phyloP scores from a whole-genome alignment of 2,329 filamentous ascomycete species.

The Pleomassaria siparia region DNA sequence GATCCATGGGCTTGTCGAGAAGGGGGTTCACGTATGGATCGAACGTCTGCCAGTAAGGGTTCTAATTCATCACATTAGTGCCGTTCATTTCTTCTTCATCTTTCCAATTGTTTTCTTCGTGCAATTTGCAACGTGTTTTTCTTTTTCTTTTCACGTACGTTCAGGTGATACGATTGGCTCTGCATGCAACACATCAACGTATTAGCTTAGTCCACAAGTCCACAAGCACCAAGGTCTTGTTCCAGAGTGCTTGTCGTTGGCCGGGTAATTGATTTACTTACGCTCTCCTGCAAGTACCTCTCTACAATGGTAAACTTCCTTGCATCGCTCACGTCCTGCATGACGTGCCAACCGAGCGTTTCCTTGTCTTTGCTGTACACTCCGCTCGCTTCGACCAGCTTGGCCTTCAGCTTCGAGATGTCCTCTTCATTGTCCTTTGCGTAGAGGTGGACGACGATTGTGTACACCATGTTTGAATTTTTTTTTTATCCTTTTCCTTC shows the following conservation, averaged over 20 bases:
- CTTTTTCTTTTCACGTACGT: constrained; percentile 15
- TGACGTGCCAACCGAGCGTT: constrained; percentile 69
- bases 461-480: constrained; percentile 71
- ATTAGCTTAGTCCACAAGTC: constrained; percentile 3
- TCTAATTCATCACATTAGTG: too few relatives aligned
- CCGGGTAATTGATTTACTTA: constrained; percentile 45
- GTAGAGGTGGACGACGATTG: constrained; percentile 69
- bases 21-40: constrained; percentile 72
- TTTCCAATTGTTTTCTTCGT: neutral
- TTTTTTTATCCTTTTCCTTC: too few relatives aligned
- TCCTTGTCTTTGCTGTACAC: constrained; percentile 73
- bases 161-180: constrained; percentile 49
- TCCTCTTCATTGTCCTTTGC: constrained; percentile 66
- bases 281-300: constrained; percentile 67
- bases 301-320: constrained; percentile 76
- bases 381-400: constrained; percentile 73
- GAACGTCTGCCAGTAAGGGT: constrained; percentile 76
- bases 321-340: constrained; percentile 70
- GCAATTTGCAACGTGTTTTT: too few relatives aligned
- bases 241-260: too few relatives aligned
- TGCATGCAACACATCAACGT: constrained; percentile 14
- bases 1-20: constrained; percentile 68
- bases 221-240: too few relatives aligned
- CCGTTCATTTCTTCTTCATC: neutral
- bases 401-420: constrained; percentile 68